A percentile compares a stretch with the other conserved stretches of the same genome.
phyloP scores from a whole-genome alignment of 2,329 filamentous ascomycete genomes.

The Penicillium hordei region DNA sequence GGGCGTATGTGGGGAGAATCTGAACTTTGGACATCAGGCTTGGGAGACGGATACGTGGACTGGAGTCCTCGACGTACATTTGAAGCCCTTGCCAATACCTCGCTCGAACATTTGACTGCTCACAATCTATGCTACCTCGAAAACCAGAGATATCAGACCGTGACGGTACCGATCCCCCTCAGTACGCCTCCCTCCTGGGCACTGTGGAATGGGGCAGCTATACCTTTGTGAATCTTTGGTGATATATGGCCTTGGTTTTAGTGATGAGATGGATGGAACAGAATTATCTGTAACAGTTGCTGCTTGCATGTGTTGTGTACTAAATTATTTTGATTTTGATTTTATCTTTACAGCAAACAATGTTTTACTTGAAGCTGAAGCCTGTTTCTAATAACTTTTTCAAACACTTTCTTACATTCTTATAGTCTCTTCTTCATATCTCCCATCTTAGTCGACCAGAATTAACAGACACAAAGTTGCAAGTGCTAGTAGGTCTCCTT shows the following conservation, averaged over 20 bases:
- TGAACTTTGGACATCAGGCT: no score
- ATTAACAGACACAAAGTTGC: background rate
- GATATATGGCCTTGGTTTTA: background rate
- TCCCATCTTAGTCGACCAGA: background rate
- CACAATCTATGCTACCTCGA: background rate
- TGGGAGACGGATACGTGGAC: background rate
- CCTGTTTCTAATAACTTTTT: background rate
- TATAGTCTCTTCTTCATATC: background rate
- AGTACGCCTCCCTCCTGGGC: background rate
- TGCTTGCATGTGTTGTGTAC: background rate
- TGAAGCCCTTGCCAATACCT: background rate
- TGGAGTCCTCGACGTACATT: background rate
- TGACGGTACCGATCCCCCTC: background rate
- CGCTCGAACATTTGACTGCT: background rate
- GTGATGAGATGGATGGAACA: background rate
- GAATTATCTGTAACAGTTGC: background rate
- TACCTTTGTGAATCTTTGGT: background rate
- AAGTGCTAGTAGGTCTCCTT: background rate
- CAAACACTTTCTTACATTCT: background rate
- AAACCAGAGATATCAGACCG: background rate
- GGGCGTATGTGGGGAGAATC: background rate
- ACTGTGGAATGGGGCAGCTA: background rate
- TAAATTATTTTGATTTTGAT: background rate
- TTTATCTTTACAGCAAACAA: no score
- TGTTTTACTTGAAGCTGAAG: background rate